Conservation (phyloP, 768 basidiomycete genomes). For the Termitomyces sp. region DNA sequence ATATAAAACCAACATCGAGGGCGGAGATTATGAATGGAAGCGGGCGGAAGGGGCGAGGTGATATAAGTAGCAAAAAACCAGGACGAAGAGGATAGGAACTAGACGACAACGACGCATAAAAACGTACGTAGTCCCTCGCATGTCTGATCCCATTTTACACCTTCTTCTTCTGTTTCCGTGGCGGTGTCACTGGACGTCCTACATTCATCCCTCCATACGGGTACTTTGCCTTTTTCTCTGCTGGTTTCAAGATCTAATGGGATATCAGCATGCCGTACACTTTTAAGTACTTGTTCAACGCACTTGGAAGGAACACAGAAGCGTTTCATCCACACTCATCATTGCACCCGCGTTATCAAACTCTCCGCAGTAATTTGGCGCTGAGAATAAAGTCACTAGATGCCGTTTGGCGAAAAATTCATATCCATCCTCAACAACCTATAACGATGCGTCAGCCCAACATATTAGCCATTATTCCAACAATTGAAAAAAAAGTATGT, state of each 20-base stretch:
- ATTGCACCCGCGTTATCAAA: constrained; percentile 99
- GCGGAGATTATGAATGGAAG: not conserved
- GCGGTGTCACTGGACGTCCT: constrained; percentile 88
- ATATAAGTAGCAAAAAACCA: constrained; percentile 11
- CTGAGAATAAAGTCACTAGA: constrained; percentile 94
- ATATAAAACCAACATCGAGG: constrained; percentile 11
- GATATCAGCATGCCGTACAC: not conserved
- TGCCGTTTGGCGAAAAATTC: constrained; percentile 99
- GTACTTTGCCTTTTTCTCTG: constrained; percentile 97
- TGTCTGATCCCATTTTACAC: constrained; percentile 55
- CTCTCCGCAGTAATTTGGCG: constrained; percentile 92
- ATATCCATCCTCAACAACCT: constrained; percentile 99
- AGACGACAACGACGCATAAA: constrained; percentile 13
- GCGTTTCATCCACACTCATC: constrained; percentile 99
- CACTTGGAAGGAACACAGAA: constrained; percentile 98
- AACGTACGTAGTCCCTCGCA: constrained; percentile 14
- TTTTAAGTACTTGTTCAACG: constrained; percentile 3
- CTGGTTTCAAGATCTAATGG: constrained; percentile 90
- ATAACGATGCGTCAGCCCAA: constrained; percentile 1
- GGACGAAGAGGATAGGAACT: constrained; percentile 2
- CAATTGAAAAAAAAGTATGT: not conserved
- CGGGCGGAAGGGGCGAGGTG: not conserved
- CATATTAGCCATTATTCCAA: constrained; percentile 3
- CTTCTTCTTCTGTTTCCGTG: constrained; percentile 98
- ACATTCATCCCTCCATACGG: constrained; percentile 84